These are phyloP conservation scores for Astrothelium subdiscretum DNA, from an alignment of 495 filamentous ascomycete genomes.

Conservation along the genomic window DNA sequence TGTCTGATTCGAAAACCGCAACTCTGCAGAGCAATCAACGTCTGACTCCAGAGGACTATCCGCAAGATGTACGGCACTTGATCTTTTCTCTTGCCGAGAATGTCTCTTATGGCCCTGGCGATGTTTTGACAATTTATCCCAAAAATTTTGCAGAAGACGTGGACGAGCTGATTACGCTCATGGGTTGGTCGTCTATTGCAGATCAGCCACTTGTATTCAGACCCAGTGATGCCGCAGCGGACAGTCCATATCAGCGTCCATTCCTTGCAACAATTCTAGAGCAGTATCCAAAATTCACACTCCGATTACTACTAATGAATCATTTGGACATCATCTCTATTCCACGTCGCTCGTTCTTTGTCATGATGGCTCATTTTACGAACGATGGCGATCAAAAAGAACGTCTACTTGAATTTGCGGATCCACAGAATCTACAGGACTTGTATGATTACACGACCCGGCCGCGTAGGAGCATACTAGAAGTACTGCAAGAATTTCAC, in stretches of 20 bases:
- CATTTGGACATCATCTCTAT: conserved; percentile 83
- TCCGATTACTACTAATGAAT: conserved; percentile 65
- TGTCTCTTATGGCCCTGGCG: conserved; percentile 51
- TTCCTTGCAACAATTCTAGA: neutral
- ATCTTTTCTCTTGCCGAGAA: conserved; percentile 38
- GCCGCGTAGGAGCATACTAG: conserved; percentile 79
- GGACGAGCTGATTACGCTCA: conserved; percentile 55
- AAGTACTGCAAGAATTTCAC: conserved; percentile 83
- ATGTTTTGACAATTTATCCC: conserved; percentile 67
- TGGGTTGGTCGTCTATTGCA: conserved; percentile 63
- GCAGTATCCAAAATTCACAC: conserved; percentile 35
- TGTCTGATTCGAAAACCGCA: conserved; percentile 38
- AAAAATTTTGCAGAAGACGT: conserved; percentile 79
- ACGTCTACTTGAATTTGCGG: conserved; percentile 69
- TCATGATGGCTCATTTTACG: conserved; percentile 53
- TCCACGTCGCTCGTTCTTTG: conserved; percentile 77
- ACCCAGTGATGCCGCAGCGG: conserved; percentile 16
- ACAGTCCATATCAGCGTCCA: neutral
- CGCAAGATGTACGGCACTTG: conserved; percentile 89
- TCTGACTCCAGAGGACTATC: conserved; percentile 64
- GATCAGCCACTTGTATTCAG: conserved; percentile 48
- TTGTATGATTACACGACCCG: conserved; percentile 92
- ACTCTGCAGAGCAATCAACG: conserved; percentile 49
- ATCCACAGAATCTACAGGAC: conserved; percentile 69
- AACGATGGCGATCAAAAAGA: conserved; percentile 61